Conservation (phyloP, 1,284 basidiomycete species). For the Crucibulum parvulum region DNA sequence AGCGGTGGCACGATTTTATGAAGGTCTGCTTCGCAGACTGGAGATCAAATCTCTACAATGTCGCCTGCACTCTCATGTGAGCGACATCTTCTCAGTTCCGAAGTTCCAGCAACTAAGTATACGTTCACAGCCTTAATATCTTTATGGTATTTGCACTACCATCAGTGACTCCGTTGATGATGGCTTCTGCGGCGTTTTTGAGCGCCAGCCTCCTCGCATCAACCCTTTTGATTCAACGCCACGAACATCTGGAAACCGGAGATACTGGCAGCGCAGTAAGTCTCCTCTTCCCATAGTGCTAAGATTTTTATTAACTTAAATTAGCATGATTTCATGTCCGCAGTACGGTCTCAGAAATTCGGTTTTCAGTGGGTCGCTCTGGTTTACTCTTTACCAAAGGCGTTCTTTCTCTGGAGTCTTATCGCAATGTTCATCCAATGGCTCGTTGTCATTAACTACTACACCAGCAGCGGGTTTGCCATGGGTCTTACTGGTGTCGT, state of each 20-base stretch:
- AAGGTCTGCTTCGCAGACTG: conserved; percentile 45
- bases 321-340: conserved; percentile 45
- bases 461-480: conserved; percentile 5
- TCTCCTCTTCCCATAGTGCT: not conserved
- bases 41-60: conserved; percentile 30
- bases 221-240: conserved; percentile 40
- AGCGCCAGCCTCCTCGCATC: conserved; percentile 41
- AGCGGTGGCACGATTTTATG: conserved; percentile 52
- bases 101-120: too few relatives aligned
- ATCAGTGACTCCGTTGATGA: conserved; percentile 21
- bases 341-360: conserved; percentile 37
- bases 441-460: conserved; percentile 24
- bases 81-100: not conserved
- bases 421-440: conserved; percentile 39
- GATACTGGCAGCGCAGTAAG: conserved; percentile 40
- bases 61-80: conserved; percentile 19
- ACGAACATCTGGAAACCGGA: conserved; percentile 36
- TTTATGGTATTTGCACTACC: conserved; percentile 31
- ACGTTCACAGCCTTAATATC: conserved; percentile 32
- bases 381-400: conserved; percentile 51
- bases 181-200: conserved; percentile 37
- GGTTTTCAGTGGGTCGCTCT: conserved; percentile 53
- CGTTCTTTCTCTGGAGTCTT: conserved; percentile 51
- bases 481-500: not conserved
- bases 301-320: conserved; percentile 4